Conservation (phyloP, 2,329 filamentous ascomycete species). For the Hyphodiscus sp. region DNA sequence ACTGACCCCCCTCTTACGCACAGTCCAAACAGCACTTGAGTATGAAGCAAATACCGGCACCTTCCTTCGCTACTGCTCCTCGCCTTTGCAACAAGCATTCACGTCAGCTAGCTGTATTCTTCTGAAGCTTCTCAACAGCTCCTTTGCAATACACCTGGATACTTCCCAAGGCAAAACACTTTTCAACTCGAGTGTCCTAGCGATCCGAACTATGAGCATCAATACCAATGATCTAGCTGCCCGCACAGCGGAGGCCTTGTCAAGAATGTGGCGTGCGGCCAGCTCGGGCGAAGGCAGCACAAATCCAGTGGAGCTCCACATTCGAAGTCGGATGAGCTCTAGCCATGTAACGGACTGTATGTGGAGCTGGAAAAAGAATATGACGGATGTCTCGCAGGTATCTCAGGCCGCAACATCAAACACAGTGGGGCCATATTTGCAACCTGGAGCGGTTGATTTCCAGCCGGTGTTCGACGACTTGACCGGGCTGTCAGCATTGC, state of each 20-base stretch:
- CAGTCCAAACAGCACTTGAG: constrained; percentile 12
- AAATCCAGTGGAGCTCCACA: constrained; percentile 51
- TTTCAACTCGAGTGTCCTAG: constrained; percentile 52
- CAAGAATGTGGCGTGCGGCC: constrained; percentile 50
- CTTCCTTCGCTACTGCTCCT: constrained; percentile 41
- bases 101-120: constrained; percentile 58
- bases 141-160: constrained; percentile 52
- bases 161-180: constrained; percentile 47
- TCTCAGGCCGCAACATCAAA: neutral
- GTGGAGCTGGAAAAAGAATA: constrained; percentile 54
- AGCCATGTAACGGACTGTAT: constrained; percentile 61
- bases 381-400: neutral
- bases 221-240: constrained; percentile 57
- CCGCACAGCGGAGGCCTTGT: constrained; percentile 57
- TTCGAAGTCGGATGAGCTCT: constrained; percentile 61
- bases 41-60: constrained; percentile 26
- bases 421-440: neutral
- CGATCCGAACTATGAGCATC: constrained; percentile 53
- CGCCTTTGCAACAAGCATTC: constrained; percentile 62
- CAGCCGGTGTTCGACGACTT: neutral
- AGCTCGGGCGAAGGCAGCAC: constrained; percentile 27
- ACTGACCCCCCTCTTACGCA: too few species aligned
- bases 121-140: constrained; percentile 59
- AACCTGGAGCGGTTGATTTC: neutral
- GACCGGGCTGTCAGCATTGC: constrained; percentile 4